A percentile compares a stretch with the other conserved stretches of the same genome.
phyloP scores from a whole-genome alignment of 1,284 basidiomycete species.

The Trichosporon inkin region DNA sequence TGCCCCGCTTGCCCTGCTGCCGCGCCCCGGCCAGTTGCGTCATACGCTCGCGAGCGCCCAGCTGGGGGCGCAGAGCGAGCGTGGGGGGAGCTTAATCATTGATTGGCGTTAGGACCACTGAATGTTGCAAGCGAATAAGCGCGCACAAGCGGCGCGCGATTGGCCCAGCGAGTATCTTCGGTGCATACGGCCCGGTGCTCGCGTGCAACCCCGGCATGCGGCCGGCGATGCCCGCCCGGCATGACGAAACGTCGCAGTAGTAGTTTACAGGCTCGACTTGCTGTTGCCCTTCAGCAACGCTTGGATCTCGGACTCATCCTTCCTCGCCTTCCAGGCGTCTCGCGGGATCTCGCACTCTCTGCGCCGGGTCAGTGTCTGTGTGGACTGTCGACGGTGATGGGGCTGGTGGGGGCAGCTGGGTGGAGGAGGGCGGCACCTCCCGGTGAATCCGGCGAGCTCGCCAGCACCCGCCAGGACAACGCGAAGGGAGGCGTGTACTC shows the following conservation, averaged over 20 bases:
- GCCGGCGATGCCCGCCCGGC: neutral
- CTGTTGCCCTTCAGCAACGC: neutral
- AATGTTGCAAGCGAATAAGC: neutral
- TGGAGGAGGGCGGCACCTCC: neutral
- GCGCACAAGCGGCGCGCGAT: neutral
- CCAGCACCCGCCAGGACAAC: neutral
- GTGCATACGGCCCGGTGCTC: conserved; percentile 6
- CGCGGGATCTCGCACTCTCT: conserved; percentile 7
- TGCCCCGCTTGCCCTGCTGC: too few relatives aligned
- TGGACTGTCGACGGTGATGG: neutral
- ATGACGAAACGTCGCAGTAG: neutral
- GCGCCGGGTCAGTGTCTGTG: neutral
- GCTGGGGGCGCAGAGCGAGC: too few relatives aligned
- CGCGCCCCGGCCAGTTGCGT: too few relatives aligned
- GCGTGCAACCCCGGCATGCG: neutral
- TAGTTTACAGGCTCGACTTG: neutral
- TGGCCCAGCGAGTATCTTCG: neutral
- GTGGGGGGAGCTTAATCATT: too few relatives aligned
- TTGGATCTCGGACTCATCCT: neutral
- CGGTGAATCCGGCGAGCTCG: neutral
- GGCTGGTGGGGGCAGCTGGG: neutral
- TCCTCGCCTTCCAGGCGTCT: neutral
- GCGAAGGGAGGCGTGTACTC: too few relatives aligned
- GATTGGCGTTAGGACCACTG: too few relatives aligned
- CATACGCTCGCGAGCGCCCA: too few relatives aligned